Base-by-base conservation (phyloP, 176 grass and related monocot species). In the Triticum urartu region DNA sequence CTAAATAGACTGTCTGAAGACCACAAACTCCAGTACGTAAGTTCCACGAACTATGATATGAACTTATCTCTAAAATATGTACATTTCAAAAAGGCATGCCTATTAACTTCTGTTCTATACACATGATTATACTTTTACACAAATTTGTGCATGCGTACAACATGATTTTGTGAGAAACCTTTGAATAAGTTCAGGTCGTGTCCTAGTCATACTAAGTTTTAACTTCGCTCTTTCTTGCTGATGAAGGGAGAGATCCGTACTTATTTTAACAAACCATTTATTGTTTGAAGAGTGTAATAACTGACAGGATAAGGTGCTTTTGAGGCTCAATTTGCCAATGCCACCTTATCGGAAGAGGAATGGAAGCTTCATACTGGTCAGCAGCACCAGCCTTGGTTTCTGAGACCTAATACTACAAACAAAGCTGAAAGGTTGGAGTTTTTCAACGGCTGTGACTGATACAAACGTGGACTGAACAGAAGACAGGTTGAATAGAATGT, bases 291-390 rank as follows among this genome's bases (percentile, higher is more conserved):
- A 38, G 70, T 47, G 35, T 86, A 25, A 72, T 48, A 70, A 86
- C 48, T 61, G 66, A 18, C 26, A 72, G 43, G 66, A 80, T 63
- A 75, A 81, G 59, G 11, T 74, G 32, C 72, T 79, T 39, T 71
- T 39, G 33, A 75, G 43, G 54, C 73, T 68, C 85, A 60, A 64
- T 70, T 79, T 15, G 14, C 68, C 24, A 89, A 65, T 73, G 28
- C 18, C 81, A 40, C 66, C 21, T 75, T 77, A 14, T 85, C 64
- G 11, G 12, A 76, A 35, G 26, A 85, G 59, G 54, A 40, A 79
- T 17, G 32, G 26, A 6, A 63, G 59, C 76, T 61, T 61, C 20
- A 12, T 74, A 33, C 56, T 56, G 11, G 76, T 13, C 42, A 48
- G 83, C 32, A 72, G 18, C 78, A 66, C 17, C n/a, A 84, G 17